Percentiles rank a stretch among this genome's conserved stretches.
Conservation (phyloP, 1,284 basidiomycete species). For the Ustilago tritici region DNA sequence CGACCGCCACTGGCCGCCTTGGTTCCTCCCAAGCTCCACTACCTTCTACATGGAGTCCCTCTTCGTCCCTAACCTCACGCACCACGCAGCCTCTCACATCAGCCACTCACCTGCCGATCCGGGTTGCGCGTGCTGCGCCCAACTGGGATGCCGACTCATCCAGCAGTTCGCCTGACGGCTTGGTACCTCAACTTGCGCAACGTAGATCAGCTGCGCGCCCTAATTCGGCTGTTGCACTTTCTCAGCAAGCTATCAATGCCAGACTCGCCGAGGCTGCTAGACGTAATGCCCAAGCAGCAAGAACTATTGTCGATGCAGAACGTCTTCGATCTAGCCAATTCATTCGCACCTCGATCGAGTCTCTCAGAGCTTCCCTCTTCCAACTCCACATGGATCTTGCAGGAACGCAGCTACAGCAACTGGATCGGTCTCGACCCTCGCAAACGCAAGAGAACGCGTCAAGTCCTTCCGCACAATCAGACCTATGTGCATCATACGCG, state of each 20-base stretch:
- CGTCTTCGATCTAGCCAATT: constrained; percentile 33
- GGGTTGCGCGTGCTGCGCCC: background rate
- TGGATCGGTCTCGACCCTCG: background rate
- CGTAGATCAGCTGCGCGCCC: constrained; percentile 5
- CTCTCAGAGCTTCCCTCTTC: constrained; percentile 38
- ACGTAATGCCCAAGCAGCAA: constrained; percentile 37
- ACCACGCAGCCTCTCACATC: background rate
- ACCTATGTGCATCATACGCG: constrained; percentile 26
- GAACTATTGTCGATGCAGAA: constrained; percentile 33
- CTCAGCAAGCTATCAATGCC: constrained; percentile 20
- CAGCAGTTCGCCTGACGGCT: background rate
- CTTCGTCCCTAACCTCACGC: background rate
- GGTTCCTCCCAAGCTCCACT: background rate
- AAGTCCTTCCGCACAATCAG: background rate
- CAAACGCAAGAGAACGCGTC: background rate
- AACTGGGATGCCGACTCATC: background rate
- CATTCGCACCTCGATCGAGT: constrained; percentile 40
- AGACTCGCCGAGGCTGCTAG: constrained; percentile 32
- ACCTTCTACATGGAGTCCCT: background rate
- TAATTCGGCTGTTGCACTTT: background rate
- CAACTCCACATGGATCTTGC: constrained; percentile 38
- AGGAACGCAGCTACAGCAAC: constrained; percentile 30
- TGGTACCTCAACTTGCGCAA: constrained; percentile 5
- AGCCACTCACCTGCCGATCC: background rate
- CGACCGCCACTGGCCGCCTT: constrained; percentile 4